Percentiles rank a stretch among this genome's conserved stretches.
Conservation (phyloP, 305 asterid genomes). For the Fraxinus paxiana region DNA sequence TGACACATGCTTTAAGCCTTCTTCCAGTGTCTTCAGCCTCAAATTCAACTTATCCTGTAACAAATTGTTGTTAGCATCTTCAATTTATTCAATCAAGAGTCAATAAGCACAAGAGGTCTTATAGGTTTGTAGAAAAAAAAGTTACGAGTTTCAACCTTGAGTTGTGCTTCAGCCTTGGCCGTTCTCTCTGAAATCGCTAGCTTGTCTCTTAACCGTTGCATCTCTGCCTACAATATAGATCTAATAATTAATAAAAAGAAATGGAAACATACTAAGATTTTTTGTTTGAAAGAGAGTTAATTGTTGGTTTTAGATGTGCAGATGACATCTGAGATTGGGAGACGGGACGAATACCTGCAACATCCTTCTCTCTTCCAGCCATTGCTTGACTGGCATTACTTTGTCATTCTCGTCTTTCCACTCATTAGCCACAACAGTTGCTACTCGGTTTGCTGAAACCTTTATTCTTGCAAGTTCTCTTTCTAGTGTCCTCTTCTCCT, state of each 20-base stretch:
- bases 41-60: constrained; percentile 74
- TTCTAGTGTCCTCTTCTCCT: constrained; percentile 79
- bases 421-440: constrained; percentile 79
- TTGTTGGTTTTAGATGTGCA: neutral
- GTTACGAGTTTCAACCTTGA: constrained; percentile 46
- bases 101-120: neutral
- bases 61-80: constrained; percentile 10
- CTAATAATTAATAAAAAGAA: constrained; percentile 7
- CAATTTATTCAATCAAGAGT: constrained; percentile 8
- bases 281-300: neutral
- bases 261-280: neutral
- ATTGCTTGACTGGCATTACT: constrained; percentile 94
- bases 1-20: constrained; percentile 47
- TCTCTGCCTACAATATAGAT: constrained; percentile 59
- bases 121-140: neutral
- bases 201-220: constrained; percentile 78
- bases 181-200: constrained; percentile 66
- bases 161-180: constrained; percentile 71
- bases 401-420: constrained; percentile 92
- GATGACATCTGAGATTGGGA: neutral
- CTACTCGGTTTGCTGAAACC: constrained; percentile 80
- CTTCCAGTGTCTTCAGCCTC: constrained; percentile 82
- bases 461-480: constrained; percentile 85
- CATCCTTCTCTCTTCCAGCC: constrained; percentile 88
- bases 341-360: constrained; percentile 46